Evolutionary conservation across 2,329 filamentous ascomycete genomes (phyloP).

Genomic region (Curvularia sp.): DNA sequence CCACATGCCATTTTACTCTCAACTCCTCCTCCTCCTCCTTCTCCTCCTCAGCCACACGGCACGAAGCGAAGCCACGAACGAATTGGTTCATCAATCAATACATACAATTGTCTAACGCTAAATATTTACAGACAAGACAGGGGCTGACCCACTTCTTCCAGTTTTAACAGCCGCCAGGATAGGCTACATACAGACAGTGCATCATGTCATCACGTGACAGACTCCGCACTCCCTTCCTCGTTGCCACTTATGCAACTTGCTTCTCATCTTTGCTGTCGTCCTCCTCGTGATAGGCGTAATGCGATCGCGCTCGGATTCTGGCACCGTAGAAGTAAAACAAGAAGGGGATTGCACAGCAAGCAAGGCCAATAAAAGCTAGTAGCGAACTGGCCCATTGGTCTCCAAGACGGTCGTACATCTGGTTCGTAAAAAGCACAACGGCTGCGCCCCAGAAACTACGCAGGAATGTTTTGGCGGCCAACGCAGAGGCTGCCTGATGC

Average conservation of each 20-base stretch:
- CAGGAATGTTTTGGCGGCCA: slow-evolving; percentile 82
- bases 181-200: not conserved
- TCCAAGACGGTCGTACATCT: slow-evolving; percentile 72
- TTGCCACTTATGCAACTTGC: slow-evolving; percentile 22
- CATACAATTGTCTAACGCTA: not conserved
- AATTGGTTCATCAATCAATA: not conserved
- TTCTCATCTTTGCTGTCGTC: slow-evolving; percentile 54
- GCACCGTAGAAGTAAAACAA: slow-evolving; percentile 82
- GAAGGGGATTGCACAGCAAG: slow-evolving; percentile 83
- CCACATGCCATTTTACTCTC: not conserved
- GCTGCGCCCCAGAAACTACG: slow-evolving; percentile 81
- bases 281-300: slow-evolving; percentile 72
- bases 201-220: slow-evolving; percentile 11
- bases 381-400: slow-evolving; percentile 79
- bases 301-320: slow-evolving; percentile 70
- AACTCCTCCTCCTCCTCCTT: not conserved
- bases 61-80: not conserved
- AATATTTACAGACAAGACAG: not conserved
- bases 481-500: slow-evolving; percentile 78
- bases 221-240: not conserved
- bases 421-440: slow-evolving; percentile 78
- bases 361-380: slow-evolving; percentile 75
- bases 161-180: slow-evolving; percentile 2
- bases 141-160: not conserved
- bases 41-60: not conserved